A percentile compares a stretch with the other conserved stretches of the same genome.
Evolutionary conservation across 352 stramenopile genomes (phyloP).

Genomic region (Hyphochytrium catenoides): DNA sequence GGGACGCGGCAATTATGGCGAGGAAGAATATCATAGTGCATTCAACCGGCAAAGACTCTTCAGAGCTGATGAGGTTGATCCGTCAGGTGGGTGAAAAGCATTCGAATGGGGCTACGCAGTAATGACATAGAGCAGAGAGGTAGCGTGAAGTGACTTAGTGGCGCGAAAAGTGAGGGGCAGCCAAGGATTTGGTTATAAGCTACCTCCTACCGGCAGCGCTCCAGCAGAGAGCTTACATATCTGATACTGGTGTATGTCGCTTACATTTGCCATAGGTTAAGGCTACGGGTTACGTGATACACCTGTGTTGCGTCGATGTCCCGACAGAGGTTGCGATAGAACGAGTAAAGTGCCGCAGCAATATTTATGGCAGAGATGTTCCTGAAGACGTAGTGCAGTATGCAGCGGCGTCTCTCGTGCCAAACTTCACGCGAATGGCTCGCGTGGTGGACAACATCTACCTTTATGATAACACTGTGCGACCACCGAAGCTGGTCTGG

Average conservation of each 20-base stretch:
- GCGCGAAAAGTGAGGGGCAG: no score
- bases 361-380: constrained; percentile 35
- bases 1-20: constrained; percentile 40
- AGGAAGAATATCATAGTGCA: constrained; percentile 51
- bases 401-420: constrained; percentile 27
- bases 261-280: no score
- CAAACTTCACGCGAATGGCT: constrained; percentile 32
- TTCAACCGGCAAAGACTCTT: constrained; percentile 38
- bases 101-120: no score
- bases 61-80: constrained; percentile 26
- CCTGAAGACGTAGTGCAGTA: constrained; percentile 30
- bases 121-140: no score
- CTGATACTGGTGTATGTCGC: no score
- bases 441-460: constrained; percentile 32
- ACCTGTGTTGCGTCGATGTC: constrained; percentile 49
- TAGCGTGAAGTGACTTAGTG: no score
- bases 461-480: constrained; percentile 28
- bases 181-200: no score
- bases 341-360: constrained; percentile 28
- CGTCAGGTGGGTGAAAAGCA: constrained; percentile 43
- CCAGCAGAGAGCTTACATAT: no score
- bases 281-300: constrained; percentile 28
- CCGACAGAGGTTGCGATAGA: constrained; percentile 28
- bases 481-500: constrained; percentile 37
- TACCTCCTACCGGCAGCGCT: no score